Conservation (phyloP, 2,329 filamentous ascomycete species). For the Microsporum canis region DNA sequence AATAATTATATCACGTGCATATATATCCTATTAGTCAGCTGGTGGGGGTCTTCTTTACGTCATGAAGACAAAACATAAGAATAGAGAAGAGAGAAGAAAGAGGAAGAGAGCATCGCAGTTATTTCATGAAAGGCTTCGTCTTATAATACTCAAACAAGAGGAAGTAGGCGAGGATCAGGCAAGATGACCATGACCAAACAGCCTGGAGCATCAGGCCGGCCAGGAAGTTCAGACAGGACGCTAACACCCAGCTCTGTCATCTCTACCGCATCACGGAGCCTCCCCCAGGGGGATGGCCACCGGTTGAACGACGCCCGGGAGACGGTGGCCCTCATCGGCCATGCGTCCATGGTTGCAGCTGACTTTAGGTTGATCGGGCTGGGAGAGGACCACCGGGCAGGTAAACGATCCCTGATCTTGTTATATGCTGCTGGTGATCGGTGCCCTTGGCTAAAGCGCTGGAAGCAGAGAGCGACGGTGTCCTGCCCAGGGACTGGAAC, state of each 20-base stretch:
- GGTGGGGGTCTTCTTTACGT: not conserved
- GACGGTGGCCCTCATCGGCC: conserved; percentile 69
- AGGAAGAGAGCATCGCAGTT: not conserved
- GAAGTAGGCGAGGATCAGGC: not conserved
- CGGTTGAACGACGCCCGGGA: conserved; percentile 49
- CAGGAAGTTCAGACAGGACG: not conserved
- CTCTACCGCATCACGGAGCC: conserved; percentile 23
- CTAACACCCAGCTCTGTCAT: conserved; percentile 23
- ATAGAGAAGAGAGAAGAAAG: not conserved
- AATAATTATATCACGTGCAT: too few species aligned
- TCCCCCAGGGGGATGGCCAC: conserved; percentile 18
- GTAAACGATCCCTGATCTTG: conserved; percentile 30
- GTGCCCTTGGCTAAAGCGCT: too few species aligned
- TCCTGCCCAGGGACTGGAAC: conserved; percentile 73
- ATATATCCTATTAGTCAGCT: not conserved
- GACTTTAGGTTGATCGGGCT: conserved; percentile 74
- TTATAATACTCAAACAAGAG: too few species aligned
- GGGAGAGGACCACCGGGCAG: conserved; percentile 65
- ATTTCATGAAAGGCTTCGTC: not conserved
- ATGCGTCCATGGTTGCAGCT: conserved; percentile 69
- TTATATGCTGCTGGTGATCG: not conserved
- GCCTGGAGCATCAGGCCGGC: not conserved
- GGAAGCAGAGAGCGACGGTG: conserved; percentile 10
- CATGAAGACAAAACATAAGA: not conserved
- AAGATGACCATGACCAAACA: not conserved